A percentile compares a stretch with the other conserved stretches of the same genome.
Conservation (phyloP, 495 filamentous ascomycete species). For the Aspergillus steynii region DNA sequence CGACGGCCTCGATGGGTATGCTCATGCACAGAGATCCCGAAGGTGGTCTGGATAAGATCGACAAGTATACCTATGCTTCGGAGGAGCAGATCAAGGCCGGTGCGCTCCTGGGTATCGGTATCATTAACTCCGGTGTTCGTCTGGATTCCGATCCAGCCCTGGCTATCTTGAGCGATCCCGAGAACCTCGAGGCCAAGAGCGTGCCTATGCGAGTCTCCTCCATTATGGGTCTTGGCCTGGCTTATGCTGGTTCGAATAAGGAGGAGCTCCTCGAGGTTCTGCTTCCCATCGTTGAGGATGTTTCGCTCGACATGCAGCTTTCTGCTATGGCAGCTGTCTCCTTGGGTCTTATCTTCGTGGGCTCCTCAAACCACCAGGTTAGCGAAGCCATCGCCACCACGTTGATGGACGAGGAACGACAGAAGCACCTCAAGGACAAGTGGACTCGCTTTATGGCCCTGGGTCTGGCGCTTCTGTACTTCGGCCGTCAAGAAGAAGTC, state of each 20-base stretch:
- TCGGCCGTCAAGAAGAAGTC: slow-evolving; percentile 95
- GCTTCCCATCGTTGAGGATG: slow-evolving; percentile 81
- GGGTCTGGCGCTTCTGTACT: slow-evolving; percentile 90
- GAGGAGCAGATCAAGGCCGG: slow-evolving; percentile 91
- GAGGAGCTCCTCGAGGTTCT: slow-evolving; percentile 78
- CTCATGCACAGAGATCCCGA: slow-evolving; percentile 91
- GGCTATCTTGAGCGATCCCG: slow-evolving; percentile 76
- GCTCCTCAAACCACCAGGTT: slow-evolving; percentile 84
- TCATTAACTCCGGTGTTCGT: slow-evolving; percentile 89
- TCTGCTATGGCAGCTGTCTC: slow-evolving; percentile 95
- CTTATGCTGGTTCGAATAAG: slow-evolving; percentile 90
- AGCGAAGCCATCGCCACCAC: slow-evolving; percentile 87
- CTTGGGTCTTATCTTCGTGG: slow-evolving; percentile 88
- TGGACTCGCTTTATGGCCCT: slow-evolving; percentile 97
- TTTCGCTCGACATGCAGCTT: slow-evolving; percentile 84
- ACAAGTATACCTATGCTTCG: slow-evolving; percentile 80
- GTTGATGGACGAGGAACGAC: slow-evolving; percentile 85
- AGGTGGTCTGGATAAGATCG: slow-evolving; percentile 82
- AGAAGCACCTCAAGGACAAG: slow-evolving; percentile 88
- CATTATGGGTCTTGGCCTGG: slow-evolving; percentile 94
- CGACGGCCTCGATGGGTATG: slow-evolving; percentile 88
- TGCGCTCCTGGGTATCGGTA: slow-evolving; percentile 83
- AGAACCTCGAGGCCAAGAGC: slow-evolving; percentile 75
- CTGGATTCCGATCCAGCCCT: slow-evolving; percentile 84
- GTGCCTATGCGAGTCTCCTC: slow-evolving; percentile 72